Conservation (phyloP, 2,329 filamentous ascomycete genomes). For the Helicocarpus griseus region DNA sequence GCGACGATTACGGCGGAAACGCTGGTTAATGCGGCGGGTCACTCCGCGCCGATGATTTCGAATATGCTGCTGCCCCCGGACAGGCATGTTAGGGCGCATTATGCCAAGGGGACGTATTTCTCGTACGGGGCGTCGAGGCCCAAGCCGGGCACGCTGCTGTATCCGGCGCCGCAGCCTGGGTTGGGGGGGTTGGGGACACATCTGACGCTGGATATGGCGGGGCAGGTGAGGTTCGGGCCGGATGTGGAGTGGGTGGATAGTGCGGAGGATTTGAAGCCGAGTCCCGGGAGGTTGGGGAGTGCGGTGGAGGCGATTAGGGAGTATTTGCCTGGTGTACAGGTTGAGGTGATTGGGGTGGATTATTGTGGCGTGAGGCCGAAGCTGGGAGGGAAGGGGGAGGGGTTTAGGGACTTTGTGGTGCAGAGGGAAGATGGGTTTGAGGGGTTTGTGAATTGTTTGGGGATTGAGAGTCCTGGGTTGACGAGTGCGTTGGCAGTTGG, state of each 20-base stretch:
- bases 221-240: constrained; percentile 80
- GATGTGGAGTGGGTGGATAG: constrained; percentile 86
- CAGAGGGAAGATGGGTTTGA: constrained; percentile 23
- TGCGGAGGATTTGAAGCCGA: constrained; percentile 61
- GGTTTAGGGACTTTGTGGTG: constrained; percentile 16
- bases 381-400: constrained; percentile 48
- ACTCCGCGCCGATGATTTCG: constrained; percentile 64
- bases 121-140: constrained; percentile 60
- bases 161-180: constrained; percentile 76
- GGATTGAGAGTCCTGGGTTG: constrained; percentile 70
- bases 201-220: constrained; percentile 78
- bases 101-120: constrained; percentile 94
- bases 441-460: constrained; percentile 55
- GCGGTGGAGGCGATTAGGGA: constrained; percentile 65
- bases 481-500: constrained; percentile 47
- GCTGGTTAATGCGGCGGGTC: constrained; percentile 76
- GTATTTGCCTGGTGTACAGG: constrained; percentile 69
- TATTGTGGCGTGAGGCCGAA: constrained; percentile 93
- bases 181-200: constrained; percentile 87
- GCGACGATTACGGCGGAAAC: constrained; percentile 61
- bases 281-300: constrained; percentile 49
- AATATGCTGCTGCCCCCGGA: constrained; percentile 61
- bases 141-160: constrained; percentile 63
- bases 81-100: constrained; percentile 55
- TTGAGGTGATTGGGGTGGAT: constrained; percentile 58